These are phyloP conservation scores for Persicaria maculosa DNA, from an alignment of 148 eudicot genomes.

Conservation along the genomic window DNA sequence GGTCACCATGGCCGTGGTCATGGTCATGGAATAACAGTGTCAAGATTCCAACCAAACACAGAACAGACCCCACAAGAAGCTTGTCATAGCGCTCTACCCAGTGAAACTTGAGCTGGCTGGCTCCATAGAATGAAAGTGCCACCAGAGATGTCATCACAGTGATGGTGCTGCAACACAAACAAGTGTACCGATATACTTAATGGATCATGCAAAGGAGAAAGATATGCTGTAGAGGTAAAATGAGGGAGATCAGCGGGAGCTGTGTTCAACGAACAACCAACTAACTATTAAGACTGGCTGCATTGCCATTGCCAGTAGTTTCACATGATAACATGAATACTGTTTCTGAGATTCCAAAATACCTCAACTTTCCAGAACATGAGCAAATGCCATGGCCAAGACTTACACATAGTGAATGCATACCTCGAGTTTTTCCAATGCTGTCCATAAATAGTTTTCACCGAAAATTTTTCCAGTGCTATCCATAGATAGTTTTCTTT, in stretches of 20 bases:
- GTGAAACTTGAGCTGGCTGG: slow-evolving; percentile 92
- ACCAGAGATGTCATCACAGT: slow-evolving; percentile 94
- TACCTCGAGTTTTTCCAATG: background rate
- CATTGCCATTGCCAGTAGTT: no score
- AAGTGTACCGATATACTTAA: background rate
- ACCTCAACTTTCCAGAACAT: background rate
- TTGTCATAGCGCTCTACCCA: slow-evolving; percentile 98
- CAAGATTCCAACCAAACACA: slow-evolving; percentile 80
- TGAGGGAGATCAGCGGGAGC: no score
- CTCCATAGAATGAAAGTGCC: slow-evolving; percentile 96
- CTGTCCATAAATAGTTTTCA: background rate
- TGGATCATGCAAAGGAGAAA: no score
- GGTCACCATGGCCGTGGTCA: slow-evolving; percentile 57
- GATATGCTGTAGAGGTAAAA: no score
- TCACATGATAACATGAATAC: no score
- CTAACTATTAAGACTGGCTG: no score
- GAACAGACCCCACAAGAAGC: slow-evolving; percentile 92
- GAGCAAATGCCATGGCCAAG: background rate
- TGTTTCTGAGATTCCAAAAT: background rate
- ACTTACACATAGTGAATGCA: background rate
- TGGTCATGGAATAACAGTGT: slow-evolving; percentile 79
- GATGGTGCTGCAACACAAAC: slow-evolving; percentile 55
- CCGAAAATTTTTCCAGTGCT: background rate
- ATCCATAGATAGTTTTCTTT: background rate
- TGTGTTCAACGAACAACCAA: no score